Percentiles rank a stretch among this genome's conserved stretches.
phyloP scores from a whole-genome alignment of 148 eudicot species.

The Chenopodium suecicum region DNA sequence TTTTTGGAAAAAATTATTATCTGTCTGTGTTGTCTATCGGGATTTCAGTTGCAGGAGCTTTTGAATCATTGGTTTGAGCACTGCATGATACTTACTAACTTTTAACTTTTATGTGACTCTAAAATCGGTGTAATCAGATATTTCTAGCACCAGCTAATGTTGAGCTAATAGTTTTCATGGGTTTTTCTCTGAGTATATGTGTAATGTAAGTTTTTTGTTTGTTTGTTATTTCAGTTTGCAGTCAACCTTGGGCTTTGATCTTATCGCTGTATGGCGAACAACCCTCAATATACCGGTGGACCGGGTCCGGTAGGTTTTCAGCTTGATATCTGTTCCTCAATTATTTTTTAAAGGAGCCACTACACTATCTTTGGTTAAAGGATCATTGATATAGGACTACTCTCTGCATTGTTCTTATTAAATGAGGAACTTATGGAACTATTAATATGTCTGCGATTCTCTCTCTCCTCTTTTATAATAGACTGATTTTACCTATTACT shows the following conservation, averaged over 20 bases:
- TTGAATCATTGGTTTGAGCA: neutral
- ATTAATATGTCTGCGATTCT: neutral
- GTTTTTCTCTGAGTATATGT: neutral
- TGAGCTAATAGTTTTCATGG: neutral
- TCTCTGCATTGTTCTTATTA: neutral
- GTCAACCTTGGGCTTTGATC: slow-evolving; percentile 19
- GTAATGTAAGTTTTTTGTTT: slow-evolving; percentile 1
- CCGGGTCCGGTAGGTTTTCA: slow-evolving; percentile 36
- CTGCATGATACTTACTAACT: neutral
- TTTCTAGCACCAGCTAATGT: neutral
- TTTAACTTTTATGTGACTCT: neutral
- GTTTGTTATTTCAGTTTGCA: slow-evolving; percentile 19
- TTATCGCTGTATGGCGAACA: slow-evolving; percentile 34
- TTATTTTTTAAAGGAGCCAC: neutral
- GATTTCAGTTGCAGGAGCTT: too few relatives aligned
- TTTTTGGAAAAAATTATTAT: too few relatives aligned
- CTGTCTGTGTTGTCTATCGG: too few relatives aligned
- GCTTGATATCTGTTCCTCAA: slow-evolving; percentile 13
- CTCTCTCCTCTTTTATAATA: neutral
- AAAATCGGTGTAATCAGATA: too few relatives aligned
- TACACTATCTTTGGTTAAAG: neutral
- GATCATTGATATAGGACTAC: neutral
- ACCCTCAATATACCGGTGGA: slow-evolving; percentile 38
- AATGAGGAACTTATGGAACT: too few relatives aligned
- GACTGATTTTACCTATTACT: neutral